A percentile compares a stretch with the other conserved stretches of the same genome.
phyloP scores from a whole-genome alignment of 768 basidiomycete genomes.

The Boletus tomentosulus region DNA sequence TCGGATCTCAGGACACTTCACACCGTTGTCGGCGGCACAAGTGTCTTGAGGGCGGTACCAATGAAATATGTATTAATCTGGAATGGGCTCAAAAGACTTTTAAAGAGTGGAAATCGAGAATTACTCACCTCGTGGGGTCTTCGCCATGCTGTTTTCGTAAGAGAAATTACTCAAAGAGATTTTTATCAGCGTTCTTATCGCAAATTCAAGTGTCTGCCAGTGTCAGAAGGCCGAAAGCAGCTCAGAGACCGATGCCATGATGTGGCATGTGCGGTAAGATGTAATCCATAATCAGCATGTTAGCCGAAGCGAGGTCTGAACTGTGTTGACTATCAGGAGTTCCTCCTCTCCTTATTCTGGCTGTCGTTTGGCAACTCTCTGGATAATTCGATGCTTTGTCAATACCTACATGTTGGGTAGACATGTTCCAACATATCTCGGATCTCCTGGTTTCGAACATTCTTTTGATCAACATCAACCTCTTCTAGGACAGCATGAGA shows the following conservation, averaged over 20 bases:
- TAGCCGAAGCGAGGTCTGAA: background rate
- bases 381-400: background rate
- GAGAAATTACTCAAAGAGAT: no score
- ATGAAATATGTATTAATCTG: background rate
- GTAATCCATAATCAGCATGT: no score
- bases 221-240: no score
- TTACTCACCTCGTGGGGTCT: no score
- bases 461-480: background rate
- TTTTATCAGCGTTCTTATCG: no score
- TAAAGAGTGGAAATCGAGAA: no score
- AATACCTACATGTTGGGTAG: background rate
- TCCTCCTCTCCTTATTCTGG: no score
- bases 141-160: no score
- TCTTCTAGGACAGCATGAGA: background rate
- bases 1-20: background rate
- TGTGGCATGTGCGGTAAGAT: no score
- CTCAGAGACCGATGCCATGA: no score
- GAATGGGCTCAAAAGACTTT: background rate
- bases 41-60: background rate
- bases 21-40: background rate
- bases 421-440: background rate
- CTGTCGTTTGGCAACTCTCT: background rate
- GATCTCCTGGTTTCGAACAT: background rate
- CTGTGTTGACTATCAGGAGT: no score
- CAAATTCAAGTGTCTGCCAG: no score